A percentile compares a stretch with the other conserved stretches of the same genome.
Conservation (phyloP, 129 eudicot genomes). For the Lactuca sativa region DNA sequence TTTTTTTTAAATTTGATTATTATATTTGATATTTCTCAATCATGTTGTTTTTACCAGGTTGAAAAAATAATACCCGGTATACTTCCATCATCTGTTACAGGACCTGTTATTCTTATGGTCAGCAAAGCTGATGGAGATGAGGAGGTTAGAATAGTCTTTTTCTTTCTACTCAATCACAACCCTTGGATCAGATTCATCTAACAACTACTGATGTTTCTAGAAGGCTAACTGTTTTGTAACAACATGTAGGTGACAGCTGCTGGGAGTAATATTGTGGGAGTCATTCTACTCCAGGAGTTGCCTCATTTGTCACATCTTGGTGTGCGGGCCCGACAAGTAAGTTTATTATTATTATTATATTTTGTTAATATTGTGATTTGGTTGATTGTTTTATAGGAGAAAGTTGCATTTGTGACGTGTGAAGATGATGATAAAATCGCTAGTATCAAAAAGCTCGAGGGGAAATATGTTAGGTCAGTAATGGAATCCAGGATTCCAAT, state of each 20-base stretch:
- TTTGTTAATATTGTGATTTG: constrained; percentile 16
- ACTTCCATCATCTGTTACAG: constrained; percentile 60
- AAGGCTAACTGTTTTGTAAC: no score
- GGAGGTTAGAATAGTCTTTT: constrained; percentile 52
- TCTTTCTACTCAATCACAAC: no score
- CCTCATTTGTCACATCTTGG: constrained; percentile 99
- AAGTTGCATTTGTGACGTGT: constrained; percentile 93
- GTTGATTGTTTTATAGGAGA: constrained; percentile 48
- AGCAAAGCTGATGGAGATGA: constrained; percentile 96
- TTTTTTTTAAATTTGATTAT: not conserved
- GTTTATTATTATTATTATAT: constrained; percentile 9
- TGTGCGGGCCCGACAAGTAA: constrained; percentile 93
- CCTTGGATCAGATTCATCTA: no score
- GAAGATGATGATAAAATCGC: constrained; percentile 80
- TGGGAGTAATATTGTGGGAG: constrained; percentile 82
- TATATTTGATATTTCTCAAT: not conserved
- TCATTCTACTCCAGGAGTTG: constrained; percentile 88
- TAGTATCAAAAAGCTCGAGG: constrained; percentile 49
- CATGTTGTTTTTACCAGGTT: constrained; percentile 46
- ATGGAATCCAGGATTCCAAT: not conserved
- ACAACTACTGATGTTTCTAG: no score
- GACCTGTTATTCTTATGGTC: constrained; percentile 88
- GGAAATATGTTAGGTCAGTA: constrained; percentile 71
- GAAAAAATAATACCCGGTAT: constrained; percentile 79
- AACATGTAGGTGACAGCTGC: constrained; percentile 89